These are phyloP conservation scores for Talaromyces sp. DNA, from an alignment of 2,329 filamentous ascomycete species.

Conservation along the genomic window DNA sequence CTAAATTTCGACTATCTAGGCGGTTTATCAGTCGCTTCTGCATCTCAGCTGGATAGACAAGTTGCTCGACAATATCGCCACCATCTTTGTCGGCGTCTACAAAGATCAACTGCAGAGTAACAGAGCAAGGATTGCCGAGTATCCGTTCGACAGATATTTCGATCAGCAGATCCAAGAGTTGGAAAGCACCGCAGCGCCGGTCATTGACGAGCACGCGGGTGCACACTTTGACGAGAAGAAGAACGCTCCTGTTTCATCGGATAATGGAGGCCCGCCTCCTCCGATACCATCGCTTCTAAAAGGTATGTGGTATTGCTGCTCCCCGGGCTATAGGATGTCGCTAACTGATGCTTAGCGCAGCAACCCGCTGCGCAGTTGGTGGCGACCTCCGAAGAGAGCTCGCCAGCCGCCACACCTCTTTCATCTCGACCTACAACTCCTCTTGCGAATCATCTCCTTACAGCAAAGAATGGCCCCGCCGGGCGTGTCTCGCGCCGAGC, in stretches of 20 bases:
- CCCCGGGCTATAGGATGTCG: neutral
- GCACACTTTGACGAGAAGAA: slow-evolving; percentile 31
- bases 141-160: slow-evolving; percentile 88
- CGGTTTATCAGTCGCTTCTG: slow-evolving; percentile 91
- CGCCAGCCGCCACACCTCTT: slow-evolving; percentile 65
- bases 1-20: slow-evolving; percentile 47
- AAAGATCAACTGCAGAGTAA: slow-evolving; percentile 78
- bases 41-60: slow-evolving; percentile 97
- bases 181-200: slow-evolving; percentile 32
- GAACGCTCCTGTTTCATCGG: slow-evolving; percentile 45
- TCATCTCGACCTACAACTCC: slow-evolving; percentile 78
- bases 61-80: slow-evolving; percentile 89
- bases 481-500: slow-evolving; percentile 76
- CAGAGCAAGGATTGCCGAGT: slow-evolving; percentile 72
- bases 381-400: slow-evolving; percentile 59
- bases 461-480: slow-evolving; percentile 68
- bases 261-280: slow-evolving; percentile 47
- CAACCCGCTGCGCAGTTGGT: slow-evolving; percentile 36
- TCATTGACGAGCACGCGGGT: slow-evolving; percentile 36
- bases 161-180: slow-evolving; percentile 86
- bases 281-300: slow-evolving; percentile 49
- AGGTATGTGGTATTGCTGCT: slow-evolving; percentile 23
- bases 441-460: slow-evolving; percentile 58
- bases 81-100: slow-evolving; percentile 86
- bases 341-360: slow-evolving; percentile 35